These are phyloP conservation scores for Alternaria burnsii DNA, from an alignment of 2,329 filamentous ascomycete species.

Conservation along the genomic window DNA sequence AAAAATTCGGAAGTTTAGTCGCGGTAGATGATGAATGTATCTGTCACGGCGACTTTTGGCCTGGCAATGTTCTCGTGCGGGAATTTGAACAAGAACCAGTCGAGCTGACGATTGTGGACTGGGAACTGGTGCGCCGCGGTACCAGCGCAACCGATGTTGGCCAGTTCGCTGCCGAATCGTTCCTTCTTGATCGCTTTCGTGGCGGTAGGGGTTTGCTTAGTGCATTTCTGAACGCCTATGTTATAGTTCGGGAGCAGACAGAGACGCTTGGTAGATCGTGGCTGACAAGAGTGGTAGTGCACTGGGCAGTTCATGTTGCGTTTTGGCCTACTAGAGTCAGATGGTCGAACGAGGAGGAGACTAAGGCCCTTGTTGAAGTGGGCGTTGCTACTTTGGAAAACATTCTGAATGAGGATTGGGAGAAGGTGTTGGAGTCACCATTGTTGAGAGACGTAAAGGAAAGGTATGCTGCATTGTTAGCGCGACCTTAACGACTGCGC, in stretches of 20 bases:
- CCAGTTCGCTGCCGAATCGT: constrained; percentile 51
- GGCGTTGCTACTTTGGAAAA: constrained; percentile 26
- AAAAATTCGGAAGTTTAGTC: constrained; percentile 38
- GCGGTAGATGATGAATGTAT: constrained; percentile 43
- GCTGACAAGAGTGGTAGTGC: constrained; percentile 40
- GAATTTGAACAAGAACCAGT: background rate
- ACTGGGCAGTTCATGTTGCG: constrained; percentile 49
- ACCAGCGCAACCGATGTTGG: constrained; percentile 49
- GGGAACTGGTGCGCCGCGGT: constrained; percentile 48
- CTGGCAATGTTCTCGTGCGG: constrained; percentile 48
- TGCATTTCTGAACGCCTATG: constrained; percentile 43
- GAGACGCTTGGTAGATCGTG: constrained; percentile 28
- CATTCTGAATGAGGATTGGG: constrained; percentile 31
- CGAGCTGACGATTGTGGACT: constrained; percentile 47
- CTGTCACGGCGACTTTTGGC: constrained; percentile 53
- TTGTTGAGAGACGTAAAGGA: constrained; percentile 22
- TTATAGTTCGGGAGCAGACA: constrained; percentile 2
- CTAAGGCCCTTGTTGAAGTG: constrained; percentile 36
- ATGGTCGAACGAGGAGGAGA: constrained; percentile 41
- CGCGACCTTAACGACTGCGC: background rate
- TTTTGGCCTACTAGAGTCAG: constrained; percentile 46
- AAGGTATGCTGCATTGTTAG: constrained; percentile 9
- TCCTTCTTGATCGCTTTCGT: constrained; percentile 47
- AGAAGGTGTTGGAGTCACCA: constrained; percentile 22
- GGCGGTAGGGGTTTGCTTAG: constrained; percentile 37